These are phyloP conservation scores for Dorcoceras hygrometricum DNA, from an alignment of 257 asterid species.

Conservation along the genomic window DNA sequence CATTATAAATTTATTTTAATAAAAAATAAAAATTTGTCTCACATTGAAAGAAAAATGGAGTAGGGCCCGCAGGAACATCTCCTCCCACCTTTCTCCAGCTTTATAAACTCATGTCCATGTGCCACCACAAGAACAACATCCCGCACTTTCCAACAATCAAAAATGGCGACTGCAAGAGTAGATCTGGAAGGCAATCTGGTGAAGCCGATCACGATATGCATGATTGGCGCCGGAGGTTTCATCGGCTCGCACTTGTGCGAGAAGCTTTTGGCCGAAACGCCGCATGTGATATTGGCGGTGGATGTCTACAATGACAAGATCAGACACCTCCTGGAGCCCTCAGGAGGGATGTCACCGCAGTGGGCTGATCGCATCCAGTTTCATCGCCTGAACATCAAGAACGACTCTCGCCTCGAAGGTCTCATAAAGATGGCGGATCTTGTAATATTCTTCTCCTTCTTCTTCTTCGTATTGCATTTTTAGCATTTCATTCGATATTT, in stretches of 20 bases:
- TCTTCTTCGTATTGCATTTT: no score
- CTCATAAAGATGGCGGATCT: slow-evolving; percentile 57
- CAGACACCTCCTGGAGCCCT: slow-evolving; percentile 28
- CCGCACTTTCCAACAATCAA: no score
- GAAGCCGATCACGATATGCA: slow-evolving; percentile 40
- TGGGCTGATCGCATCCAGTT: no score
- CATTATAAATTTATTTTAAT: no score
- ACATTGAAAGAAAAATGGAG: no score
- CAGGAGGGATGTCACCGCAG: no score
- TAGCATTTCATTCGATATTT: neutral
- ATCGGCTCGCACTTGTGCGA: slow-evolving; percentile 52
- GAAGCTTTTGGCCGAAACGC: slow-evolving; percentile 43
- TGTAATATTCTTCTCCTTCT: slow-evolving; percentile 22
- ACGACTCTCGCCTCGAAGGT: slow-evolving; percentile 60
- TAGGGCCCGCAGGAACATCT: no score
- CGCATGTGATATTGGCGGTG: slow-evolving; percentile 42
- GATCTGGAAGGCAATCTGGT: slow-evolving; percentile 47
- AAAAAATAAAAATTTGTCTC: no score
- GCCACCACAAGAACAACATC: no score
- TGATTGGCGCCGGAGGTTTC: slow-evolving; percentile 59
- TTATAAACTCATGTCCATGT: no score
- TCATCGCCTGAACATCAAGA: slow-evolving; percentile 46
- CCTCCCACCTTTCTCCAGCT: no score
- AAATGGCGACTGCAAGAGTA: slow-evolving; percentile 4
- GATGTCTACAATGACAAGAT: slow-evolving; percentile 46